These are phyloP conservation scores for Penicillium crustosum DNA, from an alignment of 2,329 filamentous ascomycete species.

Conservation along the genomic window DNA sequence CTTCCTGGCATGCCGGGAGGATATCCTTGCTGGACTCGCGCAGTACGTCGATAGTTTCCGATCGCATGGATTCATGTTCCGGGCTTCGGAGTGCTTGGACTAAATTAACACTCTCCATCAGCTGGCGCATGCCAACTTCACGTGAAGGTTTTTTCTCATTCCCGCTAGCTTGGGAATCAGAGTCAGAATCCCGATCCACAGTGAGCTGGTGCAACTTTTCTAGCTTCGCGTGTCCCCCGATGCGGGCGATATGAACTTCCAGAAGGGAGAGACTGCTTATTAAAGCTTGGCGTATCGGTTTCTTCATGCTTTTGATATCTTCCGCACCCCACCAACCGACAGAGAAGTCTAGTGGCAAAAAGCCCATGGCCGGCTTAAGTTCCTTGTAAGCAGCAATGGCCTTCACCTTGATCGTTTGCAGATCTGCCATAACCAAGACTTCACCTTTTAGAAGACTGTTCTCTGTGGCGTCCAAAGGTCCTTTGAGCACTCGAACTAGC, in stretches of 20 bases:
- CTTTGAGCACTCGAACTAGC: conserved; percentile 30
- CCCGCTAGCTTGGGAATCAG: background rate
- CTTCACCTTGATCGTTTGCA: conserved; percentile 34
- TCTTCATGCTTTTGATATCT: conserved; percentile 43
- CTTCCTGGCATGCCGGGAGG: conserved; percentile 30
- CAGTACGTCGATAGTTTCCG: conserved; percentile 37
- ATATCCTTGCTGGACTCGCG: conserved; percentile 28
- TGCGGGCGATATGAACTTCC: conserved; percentile 45
- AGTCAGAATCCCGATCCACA: conserved; percentile 3
- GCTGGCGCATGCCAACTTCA: conserved; percentile 33
- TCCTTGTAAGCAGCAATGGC: conserved; percentile 41
- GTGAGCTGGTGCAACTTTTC: conserved; percentile 18
- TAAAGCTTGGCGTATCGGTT: conserved; percentile 39
- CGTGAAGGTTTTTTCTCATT: conserved; percentile 22
- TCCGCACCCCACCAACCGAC: conserved; percentile 48
- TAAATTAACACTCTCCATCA: conserved; percentile 36
- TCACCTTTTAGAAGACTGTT: conserved; percentile 18
- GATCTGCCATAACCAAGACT: conserved; percentile 17
- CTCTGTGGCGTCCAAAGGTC: conserved; percentile 34
- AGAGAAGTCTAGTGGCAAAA: conserved; percentile 51
- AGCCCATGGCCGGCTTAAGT: conserved; percentile 43
- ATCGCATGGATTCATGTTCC: conserved; percentile 35
- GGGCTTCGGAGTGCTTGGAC: conserved; percentile 42
- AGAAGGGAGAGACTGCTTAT: conserved; percentile 39
- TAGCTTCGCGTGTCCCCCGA: conserved; percentile 21